Evolutionary conservation across 768 basidiomycete genomes (phyloP), one percentile per base, ranked within the genome.

Genomic region (Auriscalpium orientale): DNA sequence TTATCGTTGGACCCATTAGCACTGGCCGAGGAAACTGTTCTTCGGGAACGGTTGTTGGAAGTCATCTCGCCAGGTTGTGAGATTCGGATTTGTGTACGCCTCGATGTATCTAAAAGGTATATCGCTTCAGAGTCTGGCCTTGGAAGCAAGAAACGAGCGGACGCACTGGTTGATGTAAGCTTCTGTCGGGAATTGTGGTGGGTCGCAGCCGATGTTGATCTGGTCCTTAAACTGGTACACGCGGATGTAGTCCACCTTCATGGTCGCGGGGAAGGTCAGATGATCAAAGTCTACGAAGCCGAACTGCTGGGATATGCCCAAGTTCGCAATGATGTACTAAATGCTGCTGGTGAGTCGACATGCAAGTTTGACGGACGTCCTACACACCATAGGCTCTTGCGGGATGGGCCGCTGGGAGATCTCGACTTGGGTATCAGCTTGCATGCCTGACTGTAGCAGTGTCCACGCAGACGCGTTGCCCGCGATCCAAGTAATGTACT

Each of bases 221-320:
- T 67, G 61, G 56, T 72, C 68, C 49, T 73, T 67, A 28, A 72
- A 70, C 62, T 87, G 86, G 63, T 86, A 88, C 11, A 95, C 87
- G 1, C 93, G 81, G 56, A 95, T 82, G 56, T 83, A 95, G 65
- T 95, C 93, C 49, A 94, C 71, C 54, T 73, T 73, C 87, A 94
- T 85, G 13, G 67, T 73, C 12, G 84, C 69, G 4, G 70, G 70
- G 65, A 83, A 84, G 20, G 65, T 68, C 22, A 86, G 67, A 56
- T 83, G 70, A 1, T 67, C 70, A 43, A 79, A 71, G 58, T 86
- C 82, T 57, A 85, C 78, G 7, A 63, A 60, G 49, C 82, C 84
- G 64, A 87, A 87, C 64, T 78, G 77, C 21, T 72, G 70, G 5
- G 80, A 83, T 62, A 86, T 78, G 64, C 83, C 84, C 64, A 84